phyloP scores from a whole-genome alignment of 306 rosid species.

The Casuarina equisetifolia region DNA sequence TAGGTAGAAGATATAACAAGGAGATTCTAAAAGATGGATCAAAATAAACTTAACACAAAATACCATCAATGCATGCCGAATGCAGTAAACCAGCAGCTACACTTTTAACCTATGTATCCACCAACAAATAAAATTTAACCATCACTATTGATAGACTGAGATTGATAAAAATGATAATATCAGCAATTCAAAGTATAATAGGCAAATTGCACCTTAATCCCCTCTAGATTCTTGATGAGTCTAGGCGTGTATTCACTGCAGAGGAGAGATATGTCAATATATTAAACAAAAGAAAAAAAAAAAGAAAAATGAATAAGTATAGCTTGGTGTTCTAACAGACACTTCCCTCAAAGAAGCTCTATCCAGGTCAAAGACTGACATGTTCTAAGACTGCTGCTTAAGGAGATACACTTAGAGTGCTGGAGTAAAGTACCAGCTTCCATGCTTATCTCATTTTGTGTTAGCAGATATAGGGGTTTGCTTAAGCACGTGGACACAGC shows the following conservation, averaged over 20 bases:
- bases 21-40: background rate
- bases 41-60: conserved; percentile 18
- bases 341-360: conserved; percentile 12
- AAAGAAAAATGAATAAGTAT: conserved; percentile 10
- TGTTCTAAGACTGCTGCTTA: background rate
- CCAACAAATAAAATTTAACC: conserved; percentile 22
- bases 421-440: background rate
- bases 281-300: conserved; percentile 10
- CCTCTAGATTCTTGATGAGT: conserved; percentile 90
- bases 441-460: background rate
- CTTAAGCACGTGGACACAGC: no score
- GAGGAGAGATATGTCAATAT: conserved; percentile 15
- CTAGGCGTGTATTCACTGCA: conserved; percentile 90
- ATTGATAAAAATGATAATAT: conserved; percentile 9
- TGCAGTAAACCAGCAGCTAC: conserved; percentile 86
- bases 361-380: background rate
- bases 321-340: background rate
- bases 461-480: background rate
- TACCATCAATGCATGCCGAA: conserved; percentile 90
- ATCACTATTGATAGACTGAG: background rate
- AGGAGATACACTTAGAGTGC: background rate
- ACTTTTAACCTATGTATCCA: conserved; percentile 53
- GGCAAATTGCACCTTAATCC: conserved; percentile 61
- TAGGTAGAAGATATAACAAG: conserved; percentile 11
- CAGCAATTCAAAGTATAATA: conserved; percentile 27